Conservation (phyloP, 2,329 filamentous ascomycete species). For the Penicillium sp. region DNA sequence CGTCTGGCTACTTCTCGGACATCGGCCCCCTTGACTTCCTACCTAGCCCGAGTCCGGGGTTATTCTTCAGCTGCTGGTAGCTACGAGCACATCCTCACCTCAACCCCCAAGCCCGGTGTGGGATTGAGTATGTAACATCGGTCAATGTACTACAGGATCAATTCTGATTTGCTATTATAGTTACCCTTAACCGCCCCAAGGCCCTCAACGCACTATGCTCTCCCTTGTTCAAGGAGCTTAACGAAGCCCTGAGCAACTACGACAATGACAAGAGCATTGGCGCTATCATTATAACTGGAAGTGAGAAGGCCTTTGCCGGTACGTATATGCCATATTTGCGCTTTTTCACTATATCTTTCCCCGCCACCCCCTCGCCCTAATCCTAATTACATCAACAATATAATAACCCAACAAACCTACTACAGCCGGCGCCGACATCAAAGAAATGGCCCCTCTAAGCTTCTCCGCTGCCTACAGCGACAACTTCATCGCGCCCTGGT, state of each 20-base stretch:
- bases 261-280: slow-evolving; percentile 67
- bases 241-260: slow-evolving; percentile 69
- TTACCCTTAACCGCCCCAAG: slow-evolving; percentile 90
- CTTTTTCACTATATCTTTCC: too few species aligned
- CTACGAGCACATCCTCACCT: slow-evolving; percentile 82
- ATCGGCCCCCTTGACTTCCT: slow-evolving; percentile 36
- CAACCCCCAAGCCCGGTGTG: slow-evolving; percentile 81
- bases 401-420: slow-evolving; percentile 1
- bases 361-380: neutral
- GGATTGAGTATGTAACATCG: slow-evolving; percentile 65
- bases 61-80: slow-evolving; percentile 45
- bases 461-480: slow-evolving; percentile 83
- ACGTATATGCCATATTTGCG: slow-evolving; percentile 9
- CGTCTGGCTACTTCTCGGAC: slow-evolving; percentile 60
- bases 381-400: neutral
- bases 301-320: slow-evolving; percentile 79
- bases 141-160: neutral
- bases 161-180: slow-evolving; percentile 45
- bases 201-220: slow-evolving; percentile 91
- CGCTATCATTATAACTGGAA: slow-evolving; percentile 83
- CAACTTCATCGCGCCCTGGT: slow-evolving; percentile 96
- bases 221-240: slow-evolving; percentile 86
- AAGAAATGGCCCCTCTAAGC: slow-evolving; percentile 92
- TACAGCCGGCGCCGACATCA: slow-evolving; percentile 88
- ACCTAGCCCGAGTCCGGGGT: slow-evolving; percentile 33